Percentiles rank a stretch among this genome's conserved stretches.
Conservation (phyloP, 208 protist genomes). For the Trypanosoma cruzi region DNA sequence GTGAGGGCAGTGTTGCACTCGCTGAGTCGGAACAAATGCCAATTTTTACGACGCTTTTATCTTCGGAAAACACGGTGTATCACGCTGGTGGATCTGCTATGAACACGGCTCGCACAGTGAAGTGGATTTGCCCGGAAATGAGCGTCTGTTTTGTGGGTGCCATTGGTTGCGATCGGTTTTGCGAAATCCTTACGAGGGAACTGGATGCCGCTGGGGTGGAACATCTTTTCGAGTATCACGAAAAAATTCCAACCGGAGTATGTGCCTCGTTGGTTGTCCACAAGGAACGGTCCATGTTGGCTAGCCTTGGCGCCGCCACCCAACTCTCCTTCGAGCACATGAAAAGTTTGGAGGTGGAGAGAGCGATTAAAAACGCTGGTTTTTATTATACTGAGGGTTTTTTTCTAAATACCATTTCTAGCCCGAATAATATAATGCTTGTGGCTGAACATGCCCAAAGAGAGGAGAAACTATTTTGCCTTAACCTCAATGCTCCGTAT, state of each 20-base stretch:
- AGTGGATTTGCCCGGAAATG: constrained; percentile 68
- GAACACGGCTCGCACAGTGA: constrained; percentile 94
- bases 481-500: constrained; percentile 97
- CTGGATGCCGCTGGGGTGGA: constrained; percentile 74
- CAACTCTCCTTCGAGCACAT: constrained; percentile 88
- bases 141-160: constrained; percentile 80
- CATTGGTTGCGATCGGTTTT: constrained; percentile 94
- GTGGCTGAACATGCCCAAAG: constrained; percentile 83
- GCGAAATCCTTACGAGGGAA: constrained; percentile 52
- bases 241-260: constrained; percentile 91
- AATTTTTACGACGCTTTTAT: constrained; percentile 82
- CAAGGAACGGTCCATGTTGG: constrained; percentile 92
- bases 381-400: constrained; percentile 93
- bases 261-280: constrained; percentile 95
- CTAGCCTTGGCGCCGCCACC: constrained; percentile 94
- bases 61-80: constrained; percentile 79
- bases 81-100: constrained; percentile 97
- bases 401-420: constrained; percentile 95
- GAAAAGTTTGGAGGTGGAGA: constrained; percentile 44
- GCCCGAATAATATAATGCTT: constrained; percentile 70
- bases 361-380: constrained; percentile 51
- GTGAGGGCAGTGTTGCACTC: constrained; percentile 89
- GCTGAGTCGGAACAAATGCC: constrained; percentile 92
- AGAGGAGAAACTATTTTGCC: constrained; percentile 90
- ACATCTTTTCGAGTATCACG: constrained; percentile 71